Percentiles rank a stretch among this genome's conserved stretches.
These are phyloP conservation scores for Dovyalis caffra DNA, from an alignment of 345 rosid species.

Conservation along the genomic window DNA sequence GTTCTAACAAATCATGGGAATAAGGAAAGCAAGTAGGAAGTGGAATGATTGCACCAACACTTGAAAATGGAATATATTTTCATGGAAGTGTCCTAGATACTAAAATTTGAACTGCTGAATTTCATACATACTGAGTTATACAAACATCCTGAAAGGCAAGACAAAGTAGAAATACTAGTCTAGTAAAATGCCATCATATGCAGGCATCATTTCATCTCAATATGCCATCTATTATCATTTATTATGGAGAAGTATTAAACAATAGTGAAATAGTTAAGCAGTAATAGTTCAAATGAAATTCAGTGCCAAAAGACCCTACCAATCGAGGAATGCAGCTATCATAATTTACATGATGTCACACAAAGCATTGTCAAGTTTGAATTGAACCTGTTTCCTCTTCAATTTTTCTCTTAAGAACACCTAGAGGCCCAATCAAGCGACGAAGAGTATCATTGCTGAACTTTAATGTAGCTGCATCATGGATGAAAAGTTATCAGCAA, in stretches of 20 bases:
- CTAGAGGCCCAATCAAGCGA: conserved; percentile 84
- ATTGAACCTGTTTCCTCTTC: conserved; percentile 89
- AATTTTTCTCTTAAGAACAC: conserved; percentile 70
- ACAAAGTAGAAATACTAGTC: not conserved
- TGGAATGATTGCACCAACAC: no score
- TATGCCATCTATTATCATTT: not conserved
- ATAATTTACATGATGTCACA: no score
- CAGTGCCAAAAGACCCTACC: not conserved
- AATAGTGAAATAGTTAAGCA: not conserved
- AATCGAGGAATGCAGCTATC: not conserved
- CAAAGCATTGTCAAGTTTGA: not conserved
- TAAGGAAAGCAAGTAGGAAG: no score
- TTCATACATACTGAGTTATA: not conserved
- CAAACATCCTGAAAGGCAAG: not conserved
- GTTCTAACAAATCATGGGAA: no score
- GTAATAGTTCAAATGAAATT: not conserved
- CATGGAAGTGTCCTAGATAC: not conserved
- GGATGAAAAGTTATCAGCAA: conserved; percentile 19
- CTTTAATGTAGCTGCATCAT: conserved; percentile 64
- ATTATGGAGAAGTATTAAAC: not conserved
- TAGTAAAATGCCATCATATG: not conserved
- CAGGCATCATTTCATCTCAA: not conserved
- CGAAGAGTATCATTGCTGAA: conserved; percentile 84
- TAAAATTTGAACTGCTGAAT: not conserved
- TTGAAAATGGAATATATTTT: not conserved